Evolutionary conservation across 2,329 filamentous ascomycete genomes (phyloP).

Genomic region (Rhinocladiella mackenziei): DNA sequence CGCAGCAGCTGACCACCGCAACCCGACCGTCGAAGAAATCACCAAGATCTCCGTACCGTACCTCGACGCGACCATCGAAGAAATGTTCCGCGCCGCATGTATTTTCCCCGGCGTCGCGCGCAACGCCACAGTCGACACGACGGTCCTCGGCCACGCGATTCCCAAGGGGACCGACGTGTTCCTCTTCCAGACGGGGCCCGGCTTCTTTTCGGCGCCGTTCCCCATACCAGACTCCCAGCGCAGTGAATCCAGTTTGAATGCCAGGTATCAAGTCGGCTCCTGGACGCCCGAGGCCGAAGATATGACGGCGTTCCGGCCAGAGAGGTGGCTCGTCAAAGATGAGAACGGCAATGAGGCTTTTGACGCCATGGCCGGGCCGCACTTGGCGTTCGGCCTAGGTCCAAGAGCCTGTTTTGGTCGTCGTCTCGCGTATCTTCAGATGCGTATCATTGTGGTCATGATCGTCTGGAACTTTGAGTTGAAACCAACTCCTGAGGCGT

Average conservation of each 20-base stretch:
- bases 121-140: constrained; percentile 36
- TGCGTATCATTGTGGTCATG: constrained; percentile 36
- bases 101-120: constrained; percentile 33
- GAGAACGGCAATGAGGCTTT: constrained; percentile 32
- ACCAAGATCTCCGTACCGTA: constrained; percentile 35
- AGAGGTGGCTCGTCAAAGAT: constrained; percentile 38
- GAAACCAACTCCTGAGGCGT: constrained; percentile 32
- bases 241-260: constrained; percentile 30
- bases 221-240: constrained; percentile 32
- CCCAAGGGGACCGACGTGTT: constrained; percentile 39
- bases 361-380: constrained; percentile 35
- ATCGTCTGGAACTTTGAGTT: constrained; percentile 41
- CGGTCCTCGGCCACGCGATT: constrained; percentile 40
- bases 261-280: constrained; percentile 20
- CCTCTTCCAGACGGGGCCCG: constrained; percentile 27
- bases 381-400: constrained; percentile 37
- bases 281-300: constrained; percentile 29
- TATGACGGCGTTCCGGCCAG: constrained; percentile 37
- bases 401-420: constrained; percentile 39
- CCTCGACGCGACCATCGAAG: constrained; percentile 46
- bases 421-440: constrained; percentile 37
- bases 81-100: constrained; percentile 39
- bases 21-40: constrained; percentile 35
- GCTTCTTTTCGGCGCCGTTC: constrained; percentile 15
- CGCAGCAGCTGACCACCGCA: constrained; percentile 17